Conservation (phyloP, 2,329 filamentous ascomycete genomes). For the Neofusicoccum parvum region DNA sequence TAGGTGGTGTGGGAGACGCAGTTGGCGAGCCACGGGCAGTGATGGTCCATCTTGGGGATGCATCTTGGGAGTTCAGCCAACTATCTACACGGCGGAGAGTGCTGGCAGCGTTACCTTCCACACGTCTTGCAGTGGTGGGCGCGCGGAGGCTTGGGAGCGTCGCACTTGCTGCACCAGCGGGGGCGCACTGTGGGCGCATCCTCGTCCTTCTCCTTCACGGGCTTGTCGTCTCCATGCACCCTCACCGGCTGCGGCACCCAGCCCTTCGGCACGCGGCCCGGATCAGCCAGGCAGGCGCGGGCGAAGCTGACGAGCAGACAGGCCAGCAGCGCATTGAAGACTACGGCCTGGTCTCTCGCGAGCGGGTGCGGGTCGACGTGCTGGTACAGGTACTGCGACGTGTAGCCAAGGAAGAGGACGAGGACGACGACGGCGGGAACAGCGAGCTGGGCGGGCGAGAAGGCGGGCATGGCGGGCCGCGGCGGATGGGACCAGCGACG, state of each 20-base stretch:
- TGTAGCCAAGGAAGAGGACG: constrained; percentile 65
- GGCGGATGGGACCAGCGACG: no score
- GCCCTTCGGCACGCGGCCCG: constrained; percentile 55
- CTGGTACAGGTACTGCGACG: constrained; percentile 71
- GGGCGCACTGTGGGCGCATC: constrained; percentile 29
- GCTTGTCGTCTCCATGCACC: constrained; percentile 25
- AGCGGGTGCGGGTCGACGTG: constrained; percentile 61
- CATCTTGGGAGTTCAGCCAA: constrained; percentile 50
- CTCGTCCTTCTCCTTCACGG: constrained; percentile 39
- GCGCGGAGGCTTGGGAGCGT: constrained; percentile 71
- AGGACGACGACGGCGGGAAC: constrained; percentile 69
- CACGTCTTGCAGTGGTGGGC: constrained; percentile 83
- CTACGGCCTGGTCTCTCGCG: constrained; percentile 56
- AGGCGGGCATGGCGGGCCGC: constrained; percentile 10
- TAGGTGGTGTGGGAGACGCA: constrained; percentile 82
- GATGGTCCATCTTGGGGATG: constrained; percentile 81
- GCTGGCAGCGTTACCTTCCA: constrained; percentile 49
- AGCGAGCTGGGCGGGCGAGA: constrained; percentile 51
- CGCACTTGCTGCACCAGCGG: constrained; percentile 76
- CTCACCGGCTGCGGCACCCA: constrained; percentile 40
- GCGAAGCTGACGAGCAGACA: constrained; percentile 73
- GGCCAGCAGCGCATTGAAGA: constrained; percentile 67
- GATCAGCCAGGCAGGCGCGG: constrained; percentile 61
- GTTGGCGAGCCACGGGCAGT: constrained; percentile 83
- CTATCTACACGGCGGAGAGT: not conserved